phyloP scores from a whole-genome alignment of 805 yeast genomes.

The Nakazawaea sp. region DNA sequence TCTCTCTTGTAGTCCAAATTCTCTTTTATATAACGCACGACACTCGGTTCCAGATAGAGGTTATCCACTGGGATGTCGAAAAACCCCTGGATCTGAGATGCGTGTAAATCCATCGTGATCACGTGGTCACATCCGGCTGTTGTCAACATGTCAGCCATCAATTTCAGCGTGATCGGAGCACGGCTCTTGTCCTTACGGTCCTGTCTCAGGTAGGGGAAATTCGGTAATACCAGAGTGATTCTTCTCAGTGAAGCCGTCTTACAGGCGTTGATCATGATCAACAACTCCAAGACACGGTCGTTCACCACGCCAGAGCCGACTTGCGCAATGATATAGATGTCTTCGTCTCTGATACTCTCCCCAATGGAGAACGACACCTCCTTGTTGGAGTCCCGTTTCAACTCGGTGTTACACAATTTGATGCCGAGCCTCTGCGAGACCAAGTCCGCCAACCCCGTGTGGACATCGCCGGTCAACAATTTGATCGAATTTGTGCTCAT shows the following conservation, averaged over 20 bases:
- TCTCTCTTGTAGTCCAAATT: conserved; percentile 50
- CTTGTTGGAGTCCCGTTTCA: conserved; percentile 61
- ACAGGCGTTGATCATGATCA: conserved; percentile 78
- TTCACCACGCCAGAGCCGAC: conserved; percentile 75
- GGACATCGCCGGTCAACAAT: conserved; percentile 60
- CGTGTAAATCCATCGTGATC: conserved; percentile 82
- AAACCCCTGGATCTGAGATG: conserved; percentile 86
- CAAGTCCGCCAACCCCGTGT: conserved; percentile 62
- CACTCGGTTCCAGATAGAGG: conserved; percentile 78
- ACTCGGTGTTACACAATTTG: conserved; percentile 52
- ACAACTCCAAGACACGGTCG: conserved; percentile 65
- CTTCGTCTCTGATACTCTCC: conserved; percentile 82
- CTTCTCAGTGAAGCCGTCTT: conserved; percentile 78
- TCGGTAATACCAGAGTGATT: conserved; percentile 77
- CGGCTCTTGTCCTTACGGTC: conserved; percentile 80
- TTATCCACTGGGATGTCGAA: conserved; percentile 81
- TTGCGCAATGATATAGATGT: conserved; percentile 71
- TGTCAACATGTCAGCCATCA: conserved; percentile 75
- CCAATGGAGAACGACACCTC: conserved; percentile 75
- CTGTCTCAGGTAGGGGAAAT: conserved; percentile 85
- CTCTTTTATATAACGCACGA: conserved; percentile 66
- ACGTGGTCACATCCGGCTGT: conserved; percentile 86
- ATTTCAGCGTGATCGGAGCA: conserved; percentile 81
- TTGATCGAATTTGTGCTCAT: conserved; percentile 75
- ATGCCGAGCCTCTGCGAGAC: conserved; percentile 57